Percentiles rank a stretch among this genome's conserved stretches.
phyloP scores from a whole-genome alignment of 2,329 filamentous ascomycete genomes.

The Fusarium sp. region DNA sequence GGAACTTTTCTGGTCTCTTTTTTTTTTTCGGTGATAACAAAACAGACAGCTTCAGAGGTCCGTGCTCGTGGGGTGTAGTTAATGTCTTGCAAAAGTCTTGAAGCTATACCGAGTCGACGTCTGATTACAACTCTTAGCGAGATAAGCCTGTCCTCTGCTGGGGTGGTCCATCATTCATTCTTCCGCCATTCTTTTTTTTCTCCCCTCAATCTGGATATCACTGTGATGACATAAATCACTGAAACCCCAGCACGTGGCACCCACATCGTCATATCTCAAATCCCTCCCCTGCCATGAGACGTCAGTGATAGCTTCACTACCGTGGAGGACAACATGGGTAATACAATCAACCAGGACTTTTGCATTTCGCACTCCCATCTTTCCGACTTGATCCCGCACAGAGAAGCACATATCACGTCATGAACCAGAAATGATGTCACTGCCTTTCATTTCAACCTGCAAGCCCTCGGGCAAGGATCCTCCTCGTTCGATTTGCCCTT shows the following conservation, averaged over 20 bases:
- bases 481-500: slow-evolving; percentile 4
- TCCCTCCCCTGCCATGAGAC: background rate
- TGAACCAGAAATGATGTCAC: slow-evolving; percentile 30
- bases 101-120: background rate
- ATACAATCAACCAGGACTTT: background rate
- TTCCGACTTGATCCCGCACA: background rate
- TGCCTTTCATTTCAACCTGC: slow-evolving; percentile 12
- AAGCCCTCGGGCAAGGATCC: slow-evolving; percentile 7
- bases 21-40: slow-evolving; percentile 12
- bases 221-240: background rate
- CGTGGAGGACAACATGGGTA: background rate
- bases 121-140: background rate
- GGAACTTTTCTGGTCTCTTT: slow-evolving; percentile 3
- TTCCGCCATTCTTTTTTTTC: background rate
- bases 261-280: background rate
- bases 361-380: slow-evolving; percentile 18
- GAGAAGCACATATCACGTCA: slow-evolving; percentile 24
- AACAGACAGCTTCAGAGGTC: background rate
- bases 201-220: background rate
- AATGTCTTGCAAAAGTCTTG: background rate
- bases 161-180: background rate
- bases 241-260: slow-evolving; percentile 19
- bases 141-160: background rate
- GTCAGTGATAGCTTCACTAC: background rate
- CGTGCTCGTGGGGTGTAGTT: slow-evolving; percentile 3